Evolutionary conservation across 2,329 filamentous ascomycete genomes (phyloP).

Genomic region (Penicillium sp.): DNA sequence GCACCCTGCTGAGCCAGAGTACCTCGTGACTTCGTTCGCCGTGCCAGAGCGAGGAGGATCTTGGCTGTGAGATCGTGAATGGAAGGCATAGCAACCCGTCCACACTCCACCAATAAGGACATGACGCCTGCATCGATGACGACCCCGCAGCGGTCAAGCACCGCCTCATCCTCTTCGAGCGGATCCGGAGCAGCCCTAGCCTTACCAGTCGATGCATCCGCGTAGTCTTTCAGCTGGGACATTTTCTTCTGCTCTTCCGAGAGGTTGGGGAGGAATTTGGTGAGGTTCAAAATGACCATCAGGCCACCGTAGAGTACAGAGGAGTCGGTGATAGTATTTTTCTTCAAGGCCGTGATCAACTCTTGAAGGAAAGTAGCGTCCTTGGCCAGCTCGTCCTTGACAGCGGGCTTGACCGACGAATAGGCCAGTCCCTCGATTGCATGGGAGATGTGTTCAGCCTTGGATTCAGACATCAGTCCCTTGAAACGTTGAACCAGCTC

Average conservation of each 20-base stretch:
- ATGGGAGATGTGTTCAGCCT: constrained; percentile 62
- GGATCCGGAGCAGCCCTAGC: constrained; percentile 59
- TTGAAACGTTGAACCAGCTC: constrained; percentile 58
- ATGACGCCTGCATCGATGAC: constrained; percentile 78
- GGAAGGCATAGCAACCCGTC: constrained; percentile 68
- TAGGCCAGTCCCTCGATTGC: constrained; percentile 91
- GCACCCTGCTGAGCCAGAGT: constrained; percentile 90
- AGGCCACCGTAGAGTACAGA: constrained; percentile 80
- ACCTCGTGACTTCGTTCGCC: constrained; percentile 70
- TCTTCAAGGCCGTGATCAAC: constrained; percentile 55
- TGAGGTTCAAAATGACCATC: constrained; percentile 82
- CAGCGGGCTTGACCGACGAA: constrained; percentile 76
- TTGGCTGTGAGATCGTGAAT: constrained; percentile 68
- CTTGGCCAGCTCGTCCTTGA: constrained; percentile 76
- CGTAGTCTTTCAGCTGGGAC: constrained; percentile 88
- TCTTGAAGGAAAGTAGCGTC: constrained; percentile 68
- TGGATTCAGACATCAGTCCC: constrained; percentile 41
- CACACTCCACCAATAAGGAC: constrained; percentile 72
- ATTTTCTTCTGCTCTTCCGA: constrained; percentile 93
- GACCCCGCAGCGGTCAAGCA: constrained; percentile 70
- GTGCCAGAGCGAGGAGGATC: constrained; percentile 75
- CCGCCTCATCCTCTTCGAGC: constrained; percentile 73
- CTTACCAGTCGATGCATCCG: constrained; percentile 76
- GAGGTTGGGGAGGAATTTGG: constrained; percentile 70
- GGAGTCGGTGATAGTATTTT: constrained; percentile 56